These are phyloP conservation scores for Zymoseptoria ardabiliae DNA, from an alignment of 2,329 filamentous ascomycete species.

Conservation along the genomic window DNA sequence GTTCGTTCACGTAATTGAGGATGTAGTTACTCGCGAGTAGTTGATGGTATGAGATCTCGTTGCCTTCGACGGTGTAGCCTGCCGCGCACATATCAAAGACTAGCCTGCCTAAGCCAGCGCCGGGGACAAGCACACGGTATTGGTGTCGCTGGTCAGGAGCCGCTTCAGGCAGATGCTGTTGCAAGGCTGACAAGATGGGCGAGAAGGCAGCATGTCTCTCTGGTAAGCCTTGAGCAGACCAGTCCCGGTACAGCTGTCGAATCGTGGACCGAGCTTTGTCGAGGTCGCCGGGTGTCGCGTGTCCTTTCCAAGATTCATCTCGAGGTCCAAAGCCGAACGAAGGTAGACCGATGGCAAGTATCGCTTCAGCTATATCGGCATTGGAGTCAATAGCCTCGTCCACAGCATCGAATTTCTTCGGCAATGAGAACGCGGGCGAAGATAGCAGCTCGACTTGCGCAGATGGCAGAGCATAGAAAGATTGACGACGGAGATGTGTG, in stretches of 20 bases:
- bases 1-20: slow-evolving; percentile 57
- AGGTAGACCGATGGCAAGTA: slow-evolving; percentile 61
- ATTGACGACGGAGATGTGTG: slow-evolving; percentile 81
- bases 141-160: slow-evolving; percentile 22
- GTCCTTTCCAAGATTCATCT: slow-evolving; percentile 57
- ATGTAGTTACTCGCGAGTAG: slow-evolving; percentile 76
- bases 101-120: slow-evolving; percentile 78
- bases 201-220: slow-evolving; percentile 74
- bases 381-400: slow-evolving; percentile 88
- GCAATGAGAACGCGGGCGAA: slow-evolving; percentile 70
- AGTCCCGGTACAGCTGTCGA: slow-evolving; percentile 90
- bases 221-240: slow-evolving; percentile 66
- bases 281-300: slow-evolving; percentile 65
- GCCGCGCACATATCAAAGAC: slow-evolving; percentile 75
- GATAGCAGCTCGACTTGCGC: slow-evolving; percentile 78
- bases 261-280: slow-evolving; percentile 91
- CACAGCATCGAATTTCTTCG: slow-evolving; percentile 68
- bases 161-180: slow-evolving; percentile 36
- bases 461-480: slow-evolving; percentile 84
- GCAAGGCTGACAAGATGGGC: slow-evolving; percentile 62
- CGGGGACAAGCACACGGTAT: slow-evolving; percentile 72
- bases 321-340: slow-evolving; percentile 52
- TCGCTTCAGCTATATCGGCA: slow-evolving; percentile 70
- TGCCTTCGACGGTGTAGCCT: slow-evolving; percentile 75
- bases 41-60: slow-evolving; percentile 93